Base-by-base conservation (phyloP, 2,329 filamentous ascomycete genomes). In the Penicillium sp. region DNA sequence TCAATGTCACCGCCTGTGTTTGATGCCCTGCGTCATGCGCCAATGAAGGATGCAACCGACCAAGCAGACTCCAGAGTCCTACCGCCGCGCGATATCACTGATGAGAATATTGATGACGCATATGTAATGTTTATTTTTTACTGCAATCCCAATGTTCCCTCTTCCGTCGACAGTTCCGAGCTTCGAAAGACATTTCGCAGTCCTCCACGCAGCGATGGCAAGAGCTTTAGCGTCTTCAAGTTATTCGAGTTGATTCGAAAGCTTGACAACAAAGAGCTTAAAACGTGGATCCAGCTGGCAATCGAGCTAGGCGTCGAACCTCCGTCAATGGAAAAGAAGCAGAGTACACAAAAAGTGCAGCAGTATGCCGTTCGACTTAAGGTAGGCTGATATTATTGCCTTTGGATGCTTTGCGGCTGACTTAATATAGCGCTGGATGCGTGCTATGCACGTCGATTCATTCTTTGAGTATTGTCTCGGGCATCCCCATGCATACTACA, bases 311-410 rank as follows among this genome's bases (percentile, higher is more conserved):
- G 93, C 9, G 93, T 96, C 15, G 90, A 95, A 67, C 88, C 89
- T 3, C 91, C 92, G 2, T 88, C 90, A 56, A 80, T 86, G 23
- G 85, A 89, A 56, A 94, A 93, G 71, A 89, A 90, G 25, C 89
- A 95, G 75, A 96, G 91, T 71, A 87, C 89, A 1, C 93, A 97
- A 70, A 96, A 96, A 73, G 89, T 97, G 55, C 91, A 96, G 71
- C 92, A 97, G 72, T 97, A 96, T 78, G 91, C 90, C 42, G 92
- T 97, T 45, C 84, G 92, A 55, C 77, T 97, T 54, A 97, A 97
- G 85, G 90, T 92, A 75, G 67, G 75, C 68, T 42, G 42, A 20
- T 14, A 40, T 15, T 29, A 40, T n/a, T 15, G 44, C 23, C 7
- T 43, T 47, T 12, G 47, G 48, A 3, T 27, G 44, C 23, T 48